These are phyloP conservation scores for Nicotiana attenuata DNA, from an alignment of 257 asterid species.

Conservation along the genomic window DNA sequence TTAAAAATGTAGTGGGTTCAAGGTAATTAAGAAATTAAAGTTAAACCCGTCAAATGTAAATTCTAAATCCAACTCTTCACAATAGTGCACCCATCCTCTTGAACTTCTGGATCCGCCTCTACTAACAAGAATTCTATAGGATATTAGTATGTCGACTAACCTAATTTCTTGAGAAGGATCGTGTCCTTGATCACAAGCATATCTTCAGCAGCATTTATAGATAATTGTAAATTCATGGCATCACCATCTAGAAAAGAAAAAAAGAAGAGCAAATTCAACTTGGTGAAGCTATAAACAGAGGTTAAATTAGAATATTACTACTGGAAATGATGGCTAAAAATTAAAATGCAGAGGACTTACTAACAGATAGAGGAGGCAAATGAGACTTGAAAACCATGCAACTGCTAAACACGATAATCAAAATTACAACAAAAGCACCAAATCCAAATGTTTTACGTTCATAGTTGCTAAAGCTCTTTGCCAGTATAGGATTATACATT, in stretches of 20 bases:
- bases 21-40: too few species aligned
- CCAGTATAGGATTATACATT: slow-evolving; percentile 64
- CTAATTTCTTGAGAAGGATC: neutral
- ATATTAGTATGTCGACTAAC: neutral
- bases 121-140: too few species aligned
- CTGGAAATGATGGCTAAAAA: neutral
- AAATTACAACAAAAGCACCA: slow-evolving; percentile 32
- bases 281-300: neutral
- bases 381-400: slow-evolving; percentile 37
- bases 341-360: slow-evolving; percentile 27
- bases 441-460: slow-evolving; percentile 51
- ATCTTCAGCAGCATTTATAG: slow-evolving; percentile 30
- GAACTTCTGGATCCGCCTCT: too few species aligned
- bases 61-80: too few species aligned
- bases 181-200: slow-evolving; percentile 21
- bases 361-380: slow-evolving; percentile 30
- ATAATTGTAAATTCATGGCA: slow-evolving; percentile 32
- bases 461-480: slow-evolving; percentile 48
- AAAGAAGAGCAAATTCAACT: neutral
- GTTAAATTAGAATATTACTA: neutral
- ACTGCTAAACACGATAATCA: slow-evolving; percentile 30
- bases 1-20: too few species aligned
- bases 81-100: too few species aligned
- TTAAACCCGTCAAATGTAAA: too few species aligned
- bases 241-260: slow-evolving; percentile 32